A percentile compares a stretch with the other conserved stretches of the same genome.
Evolutionary conservation across 257 asterid genomes (phyloP).

Genomic region (Solanum chiquidenum): DNA sequence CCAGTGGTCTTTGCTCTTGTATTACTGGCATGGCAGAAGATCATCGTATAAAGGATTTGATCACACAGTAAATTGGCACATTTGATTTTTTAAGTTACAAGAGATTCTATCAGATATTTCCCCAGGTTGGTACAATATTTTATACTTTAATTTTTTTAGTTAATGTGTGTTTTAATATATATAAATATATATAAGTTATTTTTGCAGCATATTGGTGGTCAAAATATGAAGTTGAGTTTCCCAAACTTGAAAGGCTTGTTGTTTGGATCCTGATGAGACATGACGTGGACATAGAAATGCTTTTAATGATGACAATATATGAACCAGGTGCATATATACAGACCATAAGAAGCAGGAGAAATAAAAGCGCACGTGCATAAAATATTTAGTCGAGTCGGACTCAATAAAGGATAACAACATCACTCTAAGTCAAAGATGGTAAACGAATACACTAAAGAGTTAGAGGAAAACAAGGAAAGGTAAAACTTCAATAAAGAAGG

Average conservation of each 20-base stretch:
- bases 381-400: too few relatives aligned
- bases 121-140: constrained; percentile 22
- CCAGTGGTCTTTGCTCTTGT: constrained; percentile 26
- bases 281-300: too few relatives aligned
- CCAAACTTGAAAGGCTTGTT: constrained; percentile 41
- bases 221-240: constrained; percentile 29
- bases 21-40: constrained; percentile 17
- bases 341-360: too few relatives aligned
- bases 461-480: too few relatives aligned
- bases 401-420: too few relatives aligned
- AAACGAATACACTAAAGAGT: too few relatives aligned
- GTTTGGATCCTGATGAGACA: background rate
- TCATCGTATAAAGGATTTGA: constrained; percentile 2
- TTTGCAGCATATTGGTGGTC: constrained; percentile 60
- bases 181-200: background rate
- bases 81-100: constrained; percentile 7
- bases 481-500: too few relatives aligned
- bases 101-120: constrained; percentile 9
- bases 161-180: too few relatives aligned
- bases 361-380: too few relatives aligned
- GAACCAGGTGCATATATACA: too few relatives aligned
- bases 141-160: background rate
- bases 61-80: constrained; percentile 17
- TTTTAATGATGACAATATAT: too few relatives aligned
- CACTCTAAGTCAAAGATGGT: too few relatives aligned